These are phyloP conservation scores for Pseudoscleropodium purum DNA, from an alignment of 225 moss, liverwort and hornwort genomes.

Conservation along the genomic window DNA sequence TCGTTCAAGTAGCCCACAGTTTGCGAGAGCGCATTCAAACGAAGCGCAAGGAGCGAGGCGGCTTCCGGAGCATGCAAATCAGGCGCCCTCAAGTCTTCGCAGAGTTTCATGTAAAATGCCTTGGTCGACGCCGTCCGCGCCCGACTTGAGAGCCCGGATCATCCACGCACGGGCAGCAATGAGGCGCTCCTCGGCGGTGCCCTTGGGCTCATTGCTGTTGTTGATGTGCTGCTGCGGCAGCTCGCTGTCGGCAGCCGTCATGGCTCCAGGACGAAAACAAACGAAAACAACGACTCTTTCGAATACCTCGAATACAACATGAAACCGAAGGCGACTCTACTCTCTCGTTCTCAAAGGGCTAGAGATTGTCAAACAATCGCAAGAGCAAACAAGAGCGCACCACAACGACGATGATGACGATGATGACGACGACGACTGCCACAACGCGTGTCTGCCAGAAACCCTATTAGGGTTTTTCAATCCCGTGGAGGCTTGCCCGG, in stretches of 20 bases:
- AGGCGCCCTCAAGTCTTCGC: slow-evolving; percentile 56
- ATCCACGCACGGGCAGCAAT: slow-evolving; percentile 32
- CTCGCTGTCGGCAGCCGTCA: slow-evolving; percentile 39
- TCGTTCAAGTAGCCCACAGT: slow-evolving; percentile 70
- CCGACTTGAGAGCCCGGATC: slow-evolving; percentile 38
- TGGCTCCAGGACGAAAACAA: slow-evolving; percentile 14
- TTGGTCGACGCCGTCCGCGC: slow-evolving; percentile 36
- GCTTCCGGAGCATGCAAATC: slow-evolving; percentile 38
- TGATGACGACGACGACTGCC: not conserved
- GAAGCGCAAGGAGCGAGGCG: slow-evolving; percentile 35
- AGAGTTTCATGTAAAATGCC: slow-evolving; percentile 53
- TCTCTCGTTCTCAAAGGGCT: no score
- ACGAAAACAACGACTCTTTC: not conserved
- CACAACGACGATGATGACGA: no score
- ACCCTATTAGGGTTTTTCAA: slow-evolving; percentile 2
- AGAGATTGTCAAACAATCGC: not conserved
- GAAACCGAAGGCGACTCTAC: not conserved
- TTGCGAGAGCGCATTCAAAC: slow-evolving; percentile 63
- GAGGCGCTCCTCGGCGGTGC: slow-evolving; percentile 27
- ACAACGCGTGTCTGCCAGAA: not conserved
- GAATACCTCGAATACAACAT: slow-evolving; percentile 18
- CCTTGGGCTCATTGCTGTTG: not conserved
- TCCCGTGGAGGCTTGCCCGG: not conserved
- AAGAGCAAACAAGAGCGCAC: not conserved
- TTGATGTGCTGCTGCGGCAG: slow-evolving; percentile 28